phyloP scores from a whole-genome alignment of 164 flowering plant species.

The Sextonia rubra region DNA sequence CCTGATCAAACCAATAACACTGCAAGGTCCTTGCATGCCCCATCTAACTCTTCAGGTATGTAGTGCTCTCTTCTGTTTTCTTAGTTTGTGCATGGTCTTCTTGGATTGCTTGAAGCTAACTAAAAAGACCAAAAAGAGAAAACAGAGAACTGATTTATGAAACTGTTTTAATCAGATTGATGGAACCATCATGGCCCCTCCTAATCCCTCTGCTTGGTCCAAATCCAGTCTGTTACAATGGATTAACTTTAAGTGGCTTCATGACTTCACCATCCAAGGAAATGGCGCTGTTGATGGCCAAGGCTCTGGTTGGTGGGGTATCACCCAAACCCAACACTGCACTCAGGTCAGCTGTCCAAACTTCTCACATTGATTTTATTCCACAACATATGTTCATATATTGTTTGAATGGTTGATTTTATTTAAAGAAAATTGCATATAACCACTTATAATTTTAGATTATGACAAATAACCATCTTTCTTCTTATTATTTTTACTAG shows the following conservation, averaged over 20 bases:
- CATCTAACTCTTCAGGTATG: conserved; percentile 61
- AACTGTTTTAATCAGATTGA: conserved; percentile 50
- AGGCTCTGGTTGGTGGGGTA: conserved; percentile 73
- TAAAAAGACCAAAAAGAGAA: neutral
- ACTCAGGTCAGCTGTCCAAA: conserved; percentile 26
- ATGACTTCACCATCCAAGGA: conserved; percentile 76
- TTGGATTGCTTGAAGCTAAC: neutral
- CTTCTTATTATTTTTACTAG: too few species aligned
- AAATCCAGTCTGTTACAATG: conserved; percentile 63
- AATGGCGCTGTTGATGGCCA: conserved; percentile 72
- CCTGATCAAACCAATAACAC: conserved; percentile 56
- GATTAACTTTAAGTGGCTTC: conserved; percentile 79
- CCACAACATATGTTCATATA: too few species aligned
- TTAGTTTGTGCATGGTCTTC: neutral
- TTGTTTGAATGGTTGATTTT: too few species aligned
- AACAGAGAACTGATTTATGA: neutral
- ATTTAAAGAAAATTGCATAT: too few species aligned
- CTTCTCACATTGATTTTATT: neutral
- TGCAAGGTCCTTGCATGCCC: conserved; percentile 80
- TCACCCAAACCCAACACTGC: conserved; percentile 15
- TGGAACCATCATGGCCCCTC: conserved; percentile 69
- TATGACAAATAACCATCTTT: too few species aligned
- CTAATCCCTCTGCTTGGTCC: conserved; percentile 52
- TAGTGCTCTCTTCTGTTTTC: neutral
- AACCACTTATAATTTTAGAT: too few species aligned